Evolutionary conservation across 1,139 yeast genomes (phyloP), one percentile per base, ranked within the genome.

Genomic region (Zhuliangozyma blackwelliae): DNA sequence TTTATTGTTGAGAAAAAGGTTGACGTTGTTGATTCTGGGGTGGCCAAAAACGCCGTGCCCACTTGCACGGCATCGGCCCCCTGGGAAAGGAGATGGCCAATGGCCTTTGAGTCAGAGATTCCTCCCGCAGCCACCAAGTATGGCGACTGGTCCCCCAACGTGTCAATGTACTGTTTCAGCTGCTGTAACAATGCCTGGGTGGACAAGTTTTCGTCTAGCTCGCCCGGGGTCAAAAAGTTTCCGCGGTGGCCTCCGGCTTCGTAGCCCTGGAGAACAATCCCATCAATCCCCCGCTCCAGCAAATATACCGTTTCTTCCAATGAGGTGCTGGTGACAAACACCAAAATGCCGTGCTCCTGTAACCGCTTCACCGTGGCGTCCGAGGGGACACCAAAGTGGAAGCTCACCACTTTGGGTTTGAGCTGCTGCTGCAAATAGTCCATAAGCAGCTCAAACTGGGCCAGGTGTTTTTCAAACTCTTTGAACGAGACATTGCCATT

Each of bases 211-310:
- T 59, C 67, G 43, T 71, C 77, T 2, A 46, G 32, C 7, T 37
- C 37, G 13, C 46, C 49, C 11, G 46, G 48, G 3, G 45, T 45
- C 8, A 61, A 43, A 40, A 65, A 73, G 44, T 63, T 65, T 2
- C 79, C 80, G 28, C 79, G 50, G 47, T 75, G 79, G 0, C 79
- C 79, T 30, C 79, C 79, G 3, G 79, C 79, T 48, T 73, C 79
- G 49, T 60, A 65, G 0, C 79, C 79, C 51, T 75, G 80, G 27
- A 65, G 54, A 3, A 70, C 54, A 5, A 73, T 51, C 3, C 74
- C 78, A 45, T 70, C 72, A 8, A 63, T 59, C 0, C 59, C 61
- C 5, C 23, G 3, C 0, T 51, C 51, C 5, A 54, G 21, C 6
- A 60, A 46, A 10, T 46, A 33, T 12, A 47, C 29, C 0, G 69